Evolutionary conservation across 352 stramenopile species (phyloP).

Genomic region (Globisporangium cystogenes): DNA sequence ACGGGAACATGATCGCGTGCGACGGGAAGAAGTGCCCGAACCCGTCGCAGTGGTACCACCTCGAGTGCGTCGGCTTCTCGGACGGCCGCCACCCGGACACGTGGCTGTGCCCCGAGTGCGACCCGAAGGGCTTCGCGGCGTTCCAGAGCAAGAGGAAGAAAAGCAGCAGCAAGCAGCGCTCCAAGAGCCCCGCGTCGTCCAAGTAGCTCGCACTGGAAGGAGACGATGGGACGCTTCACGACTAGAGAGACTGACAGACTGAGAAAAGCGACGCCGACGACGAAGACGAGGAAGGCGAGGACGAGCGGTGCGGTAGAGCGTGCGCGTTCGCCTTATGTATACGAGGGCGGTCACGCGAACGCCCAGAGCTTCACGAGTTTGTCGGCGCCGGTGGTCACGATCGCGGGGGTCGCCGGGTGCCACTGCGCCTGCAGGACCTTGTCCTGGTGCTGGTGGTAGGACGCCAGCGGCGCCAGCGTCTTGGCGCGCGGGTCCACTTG

Average conservation of each 20-base stretch:
- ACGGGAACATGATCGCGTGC: conserved; percentile 88
- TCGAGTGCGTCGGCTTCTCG: conserved; percentile 80
- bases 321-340: not conserved
- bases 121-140: conserved; percentile 72
- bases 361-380: conserved; percentile 65
- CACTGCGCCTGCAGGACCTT: conserved; percentile 69
- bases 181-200: conserved; percentile 62
- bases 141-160: conserved; percentile 87
- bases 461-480: conserved; percentile 28
- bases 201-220: conserved; percentile 4
- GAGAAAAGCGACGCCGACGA: not conserved
- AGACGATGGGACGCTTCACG: not conserved
- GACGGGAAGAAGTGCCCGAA: conserved; percentile 86
- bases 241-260: not conserved
- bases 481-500: not conserved
- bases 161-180: conserved; percentile 48
- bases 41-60: conserved; percentile 85
- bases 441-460: conserved; percentile 51
- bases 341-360: conserved; percentile 15
- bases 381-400: conserved; percentile 56
- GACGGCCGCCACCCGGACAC: conserved; percentile 78
- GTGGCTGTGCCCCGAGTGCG: conserved; percentile 84
- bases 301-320: not conserved
- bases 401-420: conserved; percentile 46
- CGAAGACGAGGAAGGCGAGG: not conserved